Base-by-base conservation (phyloP, 345 rosid genomes). In the Boechera divaricarpa region DNA sequence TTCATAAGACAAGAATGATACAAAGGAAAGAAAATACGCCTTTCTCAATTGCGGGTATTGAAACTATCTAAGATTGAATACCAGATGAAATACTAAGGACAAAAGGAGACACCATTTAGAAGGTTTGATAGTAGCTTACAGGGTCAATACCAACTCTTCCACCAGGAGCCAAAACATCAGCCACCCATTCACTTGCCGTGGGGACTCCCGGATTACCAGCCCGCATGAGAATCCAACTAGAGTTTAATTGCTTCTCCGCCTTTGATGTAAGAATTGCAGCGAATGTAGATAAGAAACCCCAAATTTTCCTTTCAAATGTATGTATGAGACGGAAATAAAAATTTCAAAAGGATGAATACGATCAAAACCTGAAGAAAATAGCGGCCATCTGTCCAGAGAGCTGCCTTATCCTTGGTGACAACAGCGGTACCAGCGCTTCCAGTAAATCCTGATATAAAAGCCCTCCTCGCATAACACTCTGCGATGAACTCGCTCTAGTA, bases 371-470 rank as follows among this genome's bases (percentile, higher is more conserved):
- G 98, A 76, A 94, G 97, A 89, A 94, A 94, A 73, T 94, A 94
- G 33, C 98, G 91, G 41, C 97, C 97, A 74, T 94, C 98, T 3
- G 98, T 94, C 98, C 98, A 94, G 7, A 94, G 83, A 75, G 95
- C 97, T 16, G 98, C 98, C 73, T 89, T 90, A 72, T 90, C 97
- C 81, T 85, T 94, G 6, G 97, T 92, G 70, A 94, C 84, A 79
- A 94, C 86, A 54, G 92, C 95, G 41, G 92, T 92, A 63, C 97
- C 98, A 41, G 98, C 95, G 82, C 97, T 92, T 63, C 98, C 98
- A 0, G 93, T 89, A 84, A 94, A 94, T 7, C 97, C 97, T 36
- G 97, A 94, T 79, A 90, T 74, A 51, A 85, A 89, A 26, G 87
- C 85, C 77, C 98, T 92, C 82, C 98, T 83, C 75, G 85, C 89